Base-by-base conservation (phyloP, 176 grass and related monocot species). In the Oryza meridionalis region DNA sequence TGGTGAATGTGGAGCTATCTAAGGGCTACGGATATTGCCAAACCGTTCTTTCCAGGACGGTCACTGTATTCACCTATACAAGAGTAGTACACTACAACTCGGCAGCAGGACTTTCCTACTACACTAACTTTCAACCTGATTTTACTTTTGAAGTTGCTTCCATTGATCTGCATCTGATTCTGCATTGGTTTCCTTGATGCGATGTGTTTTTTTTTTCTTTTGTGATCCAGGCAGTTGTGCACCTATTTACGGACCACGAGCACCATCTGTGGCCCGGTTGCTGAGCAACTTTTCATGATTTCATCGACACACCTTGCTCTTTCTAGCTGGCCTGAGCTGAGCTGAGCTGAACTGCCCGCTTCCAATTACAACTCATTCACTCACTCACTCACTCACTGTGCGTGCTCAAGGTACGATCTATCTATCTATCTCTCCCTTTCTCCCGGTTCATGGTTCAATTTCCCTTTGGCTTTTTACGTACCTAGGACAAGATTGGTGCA, bases 261-360 rank as follows among this genome's bases (percentile, higher is more conserved):
- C 65, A 11, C 24, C 71, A 74, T 43, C 21, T 65, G 78, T 70
- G 85, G 79, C 42, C 67, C 42, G 71, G 71, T 17, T 31, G 26
- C 42, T 46, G 71, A 64, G 51, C 61, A 77, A 24, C 86, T 83
- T 88, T 88, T 45, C 15, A 43, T 83, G 73, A 22, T 88, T 88
- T 45, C 16, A 43, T 83, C 80, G 32, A 72, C 11, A 83, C 86
- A 42, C 58, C 67, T 55, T 55, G 75, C 74, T 84, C 86, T 84
- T 88, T 88, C 33, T 78, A 83, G 74, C 86, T 88, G 80, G 78
- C 71, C 63, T 87, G 78, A 46, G 16, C 86, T 45, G 85, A 46
- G 16, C 63, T 87, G 78, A 46, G 16, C 86, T 45, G 85, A 46
- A 22, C 86, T 45, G 68, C 63, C 31, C 61, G 43, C 16, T 35